These are phyloP conservation scores for Debaryomyces castellii DNA, from an alignment of 805 yeast genomes.

Conservation along the genomic window DNA sequence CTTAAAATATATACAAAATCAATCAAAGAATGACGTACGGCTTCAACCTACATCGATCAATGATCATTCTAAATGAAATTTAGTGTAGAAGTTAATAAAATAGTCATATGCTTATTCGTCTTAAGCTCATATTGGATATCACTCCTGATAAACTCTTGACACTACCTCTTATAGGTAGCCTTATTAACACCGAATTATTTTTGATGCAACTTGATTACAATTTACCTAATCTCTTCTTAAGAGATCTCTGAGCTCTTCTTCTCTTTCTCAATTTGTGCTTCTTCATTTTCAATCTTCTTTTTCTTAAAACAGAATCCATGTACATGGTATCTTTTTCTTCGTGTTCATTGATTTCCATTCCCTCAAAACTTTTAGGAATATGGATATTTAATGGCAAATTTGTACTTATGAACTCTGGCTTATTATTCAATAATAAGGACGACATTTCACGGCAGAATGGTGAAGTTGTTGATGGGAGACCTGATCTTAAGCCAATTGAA, in stretches of 20 bases:
- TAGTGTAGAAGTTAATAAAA: not conserved
- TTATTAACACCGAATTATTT: not conserved
- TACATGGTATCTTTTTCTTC: conserved; percentile 33
- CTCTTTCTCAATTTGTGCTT: conserved; percentile 96
- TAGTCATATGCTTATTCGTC: not conserved
- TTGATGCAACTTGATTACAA: conserved; percentile 14
- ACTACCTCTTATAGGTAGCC: not conserved
- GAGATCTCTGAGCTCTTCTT: conserved; percentile 87
- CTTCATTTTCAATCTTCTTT: conserved; percentile 94
- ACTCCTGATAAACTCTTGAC: not conserved
- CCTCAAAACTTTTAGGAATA: not conserved
- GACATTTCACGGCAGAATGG: not conserved
- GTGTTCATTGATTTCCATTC: not conserved
- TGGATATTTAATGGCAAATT: not conserved
- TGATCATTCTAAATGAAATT: not conserved
- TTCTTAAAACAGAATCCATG: conserved; percentile 73
- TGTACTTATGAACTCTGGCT: not conserved
- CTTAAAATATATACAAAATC: not conserved
- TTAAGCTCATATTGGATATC: not conserved
- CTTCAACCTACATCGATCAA: not conserved
- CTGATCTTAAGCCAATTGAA: not conserved
- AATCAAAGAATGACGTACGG: not conserved
- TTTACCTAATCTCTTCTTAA: conserved; percentile 66
- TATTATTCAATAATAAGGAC: not conserved
- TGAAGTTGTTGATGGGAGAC: not conserved